Evolutionary conservation across 2,329 filamentous ascomycete genomes (phyloP).

Genomic region (Fusarium sp.): DNA sequence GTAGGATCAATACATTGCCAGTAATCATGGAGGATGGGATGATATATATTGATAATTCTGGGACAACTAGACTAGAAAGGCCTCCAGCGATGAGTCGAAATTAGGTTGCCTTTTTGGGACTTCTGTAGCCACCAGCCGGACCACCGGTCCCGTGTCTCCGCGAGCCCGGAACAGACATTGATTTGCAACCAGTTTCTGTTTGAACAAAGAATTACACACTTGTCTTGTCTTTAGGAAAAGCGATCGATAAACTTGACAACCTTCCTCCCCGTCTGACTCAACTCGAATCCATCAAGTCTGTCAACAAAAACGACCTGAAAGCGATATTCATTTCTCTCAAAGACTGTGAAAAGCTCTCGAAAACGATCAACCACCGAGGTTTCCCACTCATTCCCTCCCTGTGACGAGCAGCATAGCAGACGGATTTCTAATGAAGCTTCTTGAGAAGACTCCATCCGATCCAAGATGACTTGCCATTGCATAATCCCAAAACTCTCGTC

Average conservation of each 20-base stretch:
- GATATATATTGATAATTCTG: too few relatives aligned
- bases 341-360: constrained; percentile 43
- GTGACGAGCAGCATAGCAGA: constrained; percentile 41
- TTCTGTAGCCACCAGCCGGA: background rate
- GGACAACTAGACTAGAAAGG: too few relatives aligned
- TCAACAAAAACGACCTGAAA: constrained; percentile 52
- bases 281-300: constrained; percentile 51
- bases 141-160: background rate
- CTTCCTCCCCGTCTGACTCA: constrained; percentile 46
- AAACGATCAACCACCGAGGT: constrained; percentile 31
- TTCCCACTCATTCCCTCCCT: background rate
- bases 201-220: too few relatives aligned
- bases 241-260: constrained; percentile 50
- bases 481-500: constrained; percentile 50
- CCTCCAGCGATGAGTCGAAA: background rate
- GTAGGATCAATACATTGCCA: background rate
- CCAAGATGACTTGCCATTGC: constrained; percentile 60
- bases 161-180: background rate
- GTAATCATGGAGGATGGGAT: background rate
- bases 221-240: background rate
- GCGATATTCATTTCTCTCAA: constrained; percentile 48
- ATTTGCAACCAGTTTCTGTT: background rate
- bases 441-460: constrained; percentile 44
- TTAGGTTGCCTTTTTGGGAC: background rate
- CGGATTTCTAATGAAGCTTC: constrained; percentile 47